Base-by-base conservation (phyloP, 176 grass and related monocot species). In the Zoysia japonica region DNA sequence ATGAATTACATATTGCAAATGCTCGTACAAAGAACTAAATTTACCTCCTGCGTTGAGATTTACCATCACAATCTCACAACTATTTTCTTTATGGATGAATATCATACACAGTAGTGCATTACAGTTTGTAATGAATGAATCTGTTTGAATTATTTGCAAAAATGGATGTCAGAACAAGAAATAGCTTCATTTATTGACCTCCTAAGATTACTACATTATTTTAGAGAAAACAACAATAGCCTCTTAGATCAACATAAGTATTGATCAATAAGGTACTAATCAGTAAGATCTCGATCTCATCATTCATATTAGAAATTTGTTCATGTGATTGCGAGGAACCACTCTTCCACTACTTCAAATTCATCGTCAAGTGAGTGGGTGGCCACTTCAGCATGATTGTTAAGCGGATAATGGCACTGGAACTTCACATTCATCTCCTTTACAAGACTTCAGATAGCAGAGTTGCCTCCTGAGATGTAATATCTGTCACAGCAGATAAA, bases 391-490 rank as follows among this genome's bases (percentile, higher is more conserved):
- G 61, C 11, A 62, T n/a, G 41, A 11, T 50, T 57, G 9, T 56
- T 80, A 76, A 53, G 62, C 46, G 20, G 47, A 79, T 79, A 39
- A 55, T 67, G 72, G 75, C 36, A 77, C 14, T 63, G 35, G 59
- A 47, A 84, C 74, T 85, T 84, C 77, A 17, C 28, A 64, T 11
- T 88, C 85, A 68, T 78, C 71, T 87, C 81, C 86, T 72, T 85
- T 80, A 78, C 74, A 88, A 41, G 39, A 57, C 59, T 84, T 80
- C 71, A 93, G 71, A 40, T 82, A 89, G 64, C 76, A 71, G 47
- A 97, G 80, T 68, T 97, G 90, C 40, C 76, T 62, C 77, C 90
- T 86, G 54, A 97, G 79, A 76, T 97, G 93, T 53, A 89, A 40
- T 80, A 97, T 83, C 90, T 97, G 88, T 51, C 56, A 28, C 28